Conservation (phyloP, 495 filamentous ascomycete species). For the Podospora bellae-mahoneyi region DNA sequence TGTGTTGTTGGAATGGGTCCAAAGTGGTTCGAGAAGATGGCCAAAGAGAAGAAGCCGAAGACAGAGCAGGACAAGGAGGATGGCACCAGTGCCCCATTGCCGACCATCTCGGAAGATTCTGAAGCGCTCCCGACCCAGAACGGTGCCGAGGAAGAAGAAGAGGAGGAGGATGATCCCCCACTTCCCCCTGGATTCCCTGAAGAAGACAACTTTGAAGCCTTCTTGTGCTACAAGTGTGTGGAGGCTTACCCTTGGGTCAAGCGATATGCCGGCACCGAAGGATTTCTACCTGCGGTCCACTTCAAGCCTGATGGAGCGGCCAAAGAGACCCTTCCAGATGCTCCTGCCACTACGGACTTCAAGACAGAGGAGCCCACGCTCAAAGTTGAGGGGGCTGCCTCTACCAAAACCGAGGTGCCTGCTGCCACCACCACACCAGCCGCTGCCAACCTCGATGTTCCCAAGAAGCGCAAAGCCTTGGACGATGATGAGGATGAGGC, state of each 20-base stretch:
- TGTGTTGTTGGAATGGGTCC: constrained; percentile 78
- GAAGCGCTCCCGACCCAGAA: constrained; percentile 24
- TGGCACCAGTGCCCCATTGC: constrained; percentile 23
- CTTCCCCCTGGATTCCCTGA: constrained; percentile 79
- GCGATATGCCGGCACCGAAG: constrained; percentile 74
- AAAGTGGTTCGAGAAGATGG: constrained; percentile 53
- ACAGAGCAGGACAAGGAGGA: constrained; percentile 19
- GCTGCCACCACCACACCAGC: constrained; percentile 5
- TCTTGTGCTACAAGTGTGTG: constrained; percentile 93
- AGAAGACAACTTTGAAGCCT: constrained; percentile 82
- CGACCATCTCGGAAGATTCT: constrained; percentile 42
- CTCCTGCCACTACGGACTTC: background rate
- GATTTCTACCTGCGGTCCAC: constrained; percentile 73
- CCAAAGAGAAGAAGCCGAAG: constrained; percentile 41
- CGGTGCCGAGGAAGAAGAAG: constrained; percentile 31
- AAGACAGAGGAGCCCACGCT: background rate
- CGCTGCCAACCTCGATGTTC: constrained; percentile 18
- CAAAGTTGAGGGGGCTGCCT: background rate
- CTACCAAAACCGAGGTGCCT: constrained; percentile 3
- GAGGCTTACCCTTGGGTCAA: constrained; percentile 90
- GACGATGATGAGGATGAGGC: constrained; percentile 31
- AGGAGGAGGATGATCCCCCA: constrained; percentile 50
- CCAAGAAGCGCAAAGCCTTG: constrained; percentile 74
- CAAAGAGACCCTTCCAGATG: background rate
- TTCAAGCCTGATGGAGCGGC: constrained; percentile 22